A percentile compares a stretch with the other conserved stretches of the same genome.
phyloP scores from a whole-genome alignment of 768 basidiomycete species.

The Grammothele lineata region DNA sequence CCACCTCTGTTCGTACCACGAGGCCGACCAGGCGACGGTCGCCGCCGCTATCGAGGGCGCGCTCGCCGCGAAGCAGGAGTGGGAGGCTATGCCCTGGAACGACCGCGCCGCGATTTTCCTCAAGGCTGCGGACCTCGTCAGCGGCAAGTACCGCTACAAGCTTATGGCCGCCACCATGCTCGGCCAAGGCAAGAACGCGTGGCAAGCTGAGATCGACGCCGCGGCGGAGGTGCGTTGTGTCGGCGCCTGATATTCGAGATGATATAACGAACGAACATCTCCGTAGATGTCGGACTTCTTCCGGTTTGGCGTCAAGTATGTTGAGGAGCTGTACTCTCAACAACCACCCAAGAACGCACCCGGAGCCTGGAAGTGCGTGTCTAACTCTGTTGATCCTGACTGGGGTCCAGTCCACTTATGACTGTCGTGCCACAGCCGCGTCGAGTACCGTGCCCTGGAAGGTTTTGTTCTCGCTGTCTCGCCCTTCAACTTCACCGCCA shows the following conservation, averaged over 20 bases:
- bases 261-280: too few species aligned
- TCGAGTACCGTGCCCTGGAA: conserved; percentile 96
- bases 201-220: conserved; percentile 99
- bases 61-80: conserved; percentile 77
- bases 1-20: conserved; percentile 82
- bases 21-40: conserved; percentile 77
- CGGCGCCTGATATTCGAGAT: not conserved
- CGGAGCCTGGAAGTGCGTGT: conserved; percentile 90
- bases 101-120: conserved; percentile 98
- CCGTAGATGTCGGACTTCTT: conserved; percentile 83
- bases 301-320: conserved; percentile 94
- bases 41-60: conserved; percentile 81
- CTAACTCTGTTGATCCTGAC: not conserved
- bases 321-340: conserved; percentile 88
- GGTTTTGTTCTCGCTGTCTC: conserved; percentile 98
- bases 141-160: conserved; percentile 94
- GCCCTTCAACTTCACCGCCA: conserved; percentile 98
- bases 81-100: conserved; percentile 95
- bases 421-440: conserved; percentile 53
- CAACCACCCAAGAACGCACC: conserved; percentile 85
- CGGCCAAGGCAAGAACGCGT: conserved; percentile 97
- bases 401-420: not conserved
- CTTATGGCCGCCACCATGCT: conserved; percentile 96
- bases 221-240: conserved; percentile 89
- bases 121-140: conserved; percentile 93